Evolutionary conservation across 768 basidiomycete genomes (phyloP), one percentile per base, ranked within the genome.

Genomic region (Phylloporus sp.): DNA sequence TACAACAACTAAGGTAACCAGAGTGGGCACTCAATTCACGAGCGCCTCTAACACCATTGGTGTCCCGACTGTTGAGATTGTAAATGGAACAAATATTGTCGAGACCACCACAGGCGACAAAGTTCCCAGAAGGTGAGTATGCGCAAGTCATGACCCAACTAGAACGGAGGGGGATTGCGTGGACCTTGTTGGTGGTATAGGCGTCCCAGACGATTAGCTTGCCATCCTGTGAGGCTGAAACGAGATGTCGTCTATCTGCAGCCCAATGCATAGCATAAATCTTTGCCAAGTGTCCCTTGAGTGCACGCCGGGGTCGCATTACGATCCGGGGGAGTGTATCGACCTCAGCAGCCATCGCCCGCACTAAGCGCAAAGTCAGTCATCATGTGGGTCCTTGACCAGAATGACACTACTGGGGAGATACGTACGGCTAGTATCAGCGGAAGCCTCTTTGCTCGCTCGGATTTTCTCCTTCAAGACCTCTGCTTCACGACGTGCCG

Each of bases 201-300:
- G 95, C 95, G 72, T 99, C 95, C 95, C 95, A 99, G 48, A 99
- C 95, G 67, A 99, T 98, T 53, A 99, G 82, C 72, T 99, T 99
- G 47, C 95, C 95, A 67, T 99, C 95, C 70, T 99, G 95, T 3
- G 95, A 98, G n/a, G 95, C 95, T 15, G 97, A 98, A 31, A 99
- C 95, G 54, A 99, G 84, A 76, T 99, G 95, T 63, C 97, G 81
- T 65, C 93, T 84, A 77, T 99, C 95, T 47, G 89, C 85, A 29
- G 95, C 89, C 97, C 97, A 99, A 72, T 99, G 97, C 91, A 99
- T 97, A 43, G 95, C 95, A 70, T 99, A 99, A 66, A 99, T 98
- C 80, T 99, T 99, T 55, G 95, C 95, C 47, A 99, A 84, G 73
- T 99, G 95, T 24, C 95, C 95, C 66, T 94, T 87, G 61, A 99